Base-by-base conservation (phyloP, 345 rosid species). In the Punica granatum region DNA sequence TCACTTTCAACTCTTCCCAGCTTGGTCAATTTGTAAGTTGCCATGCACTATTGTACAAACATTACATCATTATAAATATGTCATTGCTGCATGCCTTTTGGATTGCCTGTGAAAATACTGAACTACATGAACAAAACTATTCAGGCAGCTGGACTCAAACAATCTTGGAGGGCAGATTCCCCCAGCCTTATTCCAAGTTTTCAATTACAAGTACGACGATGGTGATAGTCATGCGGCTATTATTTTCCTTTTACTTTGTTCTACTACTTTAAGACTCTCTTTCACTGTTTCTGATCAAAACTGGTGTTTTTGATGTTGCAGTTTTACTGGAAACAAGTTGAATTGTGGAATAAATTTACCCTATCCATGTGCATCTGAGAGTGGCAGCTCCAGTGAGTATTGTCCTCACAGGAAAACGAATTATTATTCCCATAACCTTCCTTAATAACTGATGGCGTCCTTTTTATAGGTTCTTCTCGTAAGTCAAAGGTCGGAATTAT, bases 101-200 rank as follows among this genome's bases (percentile, higher is more conserved):
- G 41, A 37, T 37, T 37, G 5, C 41, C 41, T 37, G 41, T 37
- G 41, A 37, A 37, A 11, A 37, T 37, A 37, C 41, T 37, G 41
- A 37, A 37, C 41, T 37, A 37, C 11, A 11, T 37, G 41, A 11
- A 21, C n/a, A 8, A 51, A 0, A 18, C 58, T 23, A 51, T 51
- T 25, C 95, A 94, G 99, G 72, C 88, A 77, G 64, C 89, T 94
- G 37, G 85, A 82, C 74, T 91, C 91, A 19, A 94, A 94, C 75
- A 60, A 75, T 69, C 88, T 94, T 66, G 84, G 72, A 3, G 97
- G 97, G 48, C 85, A 79, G 77, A 86, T 94, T 84, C 97, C 97
- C 39, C 81, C 74, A 65, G 71, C 32, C 71, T 78, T 94, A 56
- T 89, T 94, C 78, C 67, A 67, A 65, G 72, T 88, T 71, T 74